phyloP scores from a whole-genome alignment of 73 alveolate species.

The Paramecium primaurelia region DNA sequence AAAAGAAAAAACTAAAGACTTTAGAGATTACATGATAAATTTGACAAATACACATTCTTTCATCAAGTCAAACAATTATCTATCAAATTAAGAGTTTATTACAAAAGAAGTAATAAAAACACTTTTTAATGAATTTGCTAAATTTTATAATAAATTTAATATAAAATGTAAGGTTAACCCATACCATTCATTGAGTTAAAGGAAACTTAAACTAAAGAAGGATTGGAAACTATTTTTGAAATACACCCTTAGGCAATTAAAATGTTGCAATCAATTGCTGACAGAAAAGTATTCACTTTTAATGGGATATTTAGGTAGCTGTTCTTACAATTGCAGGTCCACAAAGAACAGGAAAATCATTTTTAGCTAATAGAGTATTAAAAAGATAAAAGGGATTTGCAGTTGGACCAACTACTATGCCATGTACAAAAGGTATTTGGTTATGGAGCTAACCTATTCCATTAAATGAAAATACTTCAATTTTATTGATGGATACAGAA shows the following conservation, averaged over 20 bases:
- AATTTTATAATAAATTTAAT: background rate
- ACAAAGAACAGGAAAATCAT: conserved; percentile 90
- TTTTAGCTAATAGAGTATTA: conserved; percentile 84
- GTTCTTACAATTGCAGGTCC: conserved; percentile 91
- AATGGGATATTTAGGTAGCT: conserved; percentile 67
- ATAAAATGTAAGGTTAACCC: conserved; percentile 46
- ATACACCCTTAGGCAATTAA: conserved; percentile 38
- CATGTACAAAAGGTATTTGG: conserved; percentile 98
- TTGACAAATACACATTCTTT: background rate
- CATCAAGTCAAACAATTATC: background rate
- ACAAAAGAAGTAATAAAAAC: background rate
- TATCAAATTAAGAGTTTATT: background rate
- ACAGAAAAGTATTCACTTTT: conserved; percentile 5
- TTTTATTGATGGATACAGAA: conserved; percentile 89
- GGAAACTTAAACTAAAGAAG: background rate
- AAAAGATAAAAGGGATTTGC: conserved; percentile 84
- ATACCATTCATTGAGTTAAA: conserved; percentile 42
- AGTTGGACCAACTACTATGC: conserved; percentile 88
- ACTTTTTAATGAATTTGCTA: background rate
- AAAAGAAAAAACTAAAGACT: background rate
- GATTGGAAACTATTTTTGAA: conserved; percentile 29
- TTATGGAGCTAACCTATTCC: conserved; percentile 90
- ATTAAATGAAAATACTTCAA: conserved; percentile 65
- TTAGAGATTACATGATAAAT: background rate
- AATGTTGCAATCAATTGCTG: conserved; percentile 22